Conservation (phyloP, 306 rosid genomes). For the Styphnolobium japonicum region DNA sequence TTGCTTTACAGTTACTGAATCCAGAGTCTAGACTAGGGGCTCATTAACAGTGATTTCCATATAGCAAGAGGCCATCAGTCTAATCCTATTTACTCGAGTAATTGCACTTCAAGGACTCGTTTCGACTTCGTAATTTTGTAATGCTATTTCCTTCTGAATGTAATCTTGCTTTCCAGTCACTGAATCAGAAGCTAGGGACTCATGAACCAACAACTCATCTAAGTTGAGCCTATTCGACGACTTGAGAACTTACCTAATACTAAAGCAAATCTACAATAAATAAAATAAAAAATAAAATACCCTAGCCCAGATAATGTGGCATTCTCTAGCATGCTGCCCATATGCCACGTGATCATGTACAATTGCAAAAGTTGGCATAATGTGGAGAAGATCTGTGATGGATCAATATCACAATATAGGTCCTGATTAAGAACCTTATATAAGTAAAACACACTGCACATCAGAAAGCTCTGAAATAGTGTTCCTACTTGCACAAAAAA, state of each 20-base stretch:
- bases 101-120: neutral
- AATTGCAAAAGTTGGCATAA: neutral
- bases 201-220: too few relatives aligned
- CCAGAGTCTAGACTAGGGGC: too few relatives aligned
- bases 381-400: neutral
- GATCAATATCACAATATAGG: neutral
- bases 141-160: too few relatives aligned
- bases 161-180: too few relatives aligned
- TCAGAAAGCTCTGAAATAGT: neutral
- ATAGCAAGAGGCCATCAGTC: neutral
- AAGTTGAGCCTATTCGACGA: too few relatives aligned
- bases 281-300: too few relatives aligned
- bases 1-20: too few relatives aligned
- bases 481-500: neutral
- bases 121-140: too few relatives aligned
- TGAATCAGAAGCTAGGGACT: too few relatives aligned
- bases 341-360: neutral
- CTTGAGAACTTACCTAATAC: too few relatives aligned
- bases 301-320: too few relatives aligned
- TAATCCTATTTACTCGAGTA: neutral
- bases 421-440: neutral
- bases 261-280: too few relatives aligned
- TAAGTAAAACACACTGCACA: neutral
- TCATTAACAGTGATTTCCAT: neutral
- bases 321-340: neutral